These are phyloP conservation scores for Rubia peregrina DNA, from an alignment of 305 asterid species.

Conservation along the genomic window DNA sequence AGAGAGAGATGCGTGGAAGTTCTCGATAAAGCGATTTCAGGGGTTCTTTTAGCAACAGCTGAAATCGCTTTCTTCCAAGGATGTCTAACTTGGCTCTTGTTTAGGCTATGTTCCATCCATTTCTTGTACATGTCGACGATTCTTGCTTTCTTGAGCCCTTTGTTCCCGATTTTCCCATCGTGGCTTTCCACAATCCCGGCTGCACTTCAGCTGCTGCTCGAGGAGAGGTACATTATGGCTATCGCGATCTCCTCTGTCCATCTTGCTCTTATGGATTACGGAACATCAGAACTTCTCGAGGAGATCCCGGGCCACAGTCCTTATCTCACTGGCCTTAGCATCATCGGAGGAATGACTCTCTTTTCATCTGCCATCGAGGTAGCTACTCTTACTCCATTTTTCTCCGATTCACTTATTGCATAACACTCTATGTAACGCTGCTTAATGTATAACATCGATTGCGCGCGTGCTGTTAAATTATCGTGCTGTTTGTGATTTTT, in stretches of 20 bases:
- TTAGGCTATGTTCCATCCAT: conserved; percentile 67
- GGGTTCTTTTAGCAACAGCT: conserved; percentile 75
- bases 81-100: conserved; percentile 87
- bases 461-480: not conserved
- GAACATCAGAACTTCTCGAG: conserved; percentile 70
- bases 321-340: conserved; percentile 91
- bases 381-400: not conserved
- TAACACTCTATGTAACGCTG: not conserved
- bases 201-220: conserved; percentile 65
- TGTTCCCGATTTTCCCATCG: conserved; percentile 71
- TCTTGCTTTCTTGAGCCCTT: conserved; percentile 70
- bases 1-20: conserved; percentile 78
- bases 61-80: conserved; percentile 91
- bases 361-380: conserved; percentile 89
- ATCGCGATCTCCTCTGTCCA: conserved; percentile 52
- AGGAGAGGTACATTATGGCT: conserved; percentile 64
- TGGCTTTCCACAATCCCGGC: conserved; percentile 87
- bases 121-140: conserved; percentile 86
- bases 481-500: conserved; percentile 6
- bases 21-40: conserved; percentile 80
- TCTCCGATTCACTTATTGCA: not conserved
- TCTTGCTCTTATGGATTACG: conserved; percentile 74
- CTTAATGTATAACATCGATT: too few species aligned
- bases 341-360: conserved; percentile 92
- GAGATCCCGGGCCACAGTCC: conserved; percentile 80